Conservation (phyloP, 1,139 yeast species). For the Debaryomyces psychrophilus region DNA sequence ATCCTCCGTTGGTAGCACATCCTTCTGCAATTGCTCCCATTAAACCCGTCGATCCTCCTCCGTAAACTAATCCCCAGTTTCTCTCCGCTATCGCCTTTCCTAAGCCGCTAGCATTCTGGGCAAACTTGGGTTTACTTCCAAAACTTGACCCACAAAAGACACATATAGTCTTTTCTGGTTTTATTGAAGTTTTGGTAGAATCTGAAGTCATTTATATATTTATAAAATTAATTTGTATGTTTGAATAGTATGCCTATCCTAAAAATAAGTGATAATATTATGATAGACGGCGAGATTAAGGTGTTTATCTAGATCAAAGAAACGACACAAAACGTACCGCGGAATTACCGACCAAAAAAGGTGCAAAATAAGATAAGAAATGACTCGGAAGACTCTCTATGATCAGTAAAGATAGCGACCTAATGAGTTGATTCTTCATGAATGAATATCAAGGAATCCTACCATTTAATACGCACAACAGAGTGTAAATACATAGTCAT, state of each 20-base stretch:
- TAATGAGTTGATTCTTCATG: background rate
- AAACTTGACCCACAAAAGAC: slow-evolving; percentile 87
- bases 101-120: slow-evolving; percentile 57
- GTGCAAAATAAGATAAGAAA: slow-evolving; percentile 7
- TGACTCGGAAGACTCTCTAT: background rate
- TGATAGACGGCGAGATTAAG: background rate
- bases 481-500: no score
- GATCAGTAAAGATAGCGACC: background rate
- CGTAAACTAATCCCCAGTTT: slow-evolving; percentile 81
- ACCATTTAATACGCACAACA: no score
- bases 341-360: slow-evolving; percentile 1
- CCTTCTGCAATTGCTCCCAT: slow-evolving; percentile 88
- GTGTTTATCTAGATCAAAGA: background rate
- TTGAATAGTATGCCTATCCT: background rate
- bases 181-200: slow-evolving; percentile 23
- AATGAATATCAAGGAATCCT: no score
- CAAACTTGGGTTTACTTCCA: slow-evolving; percentile 58
- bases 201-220: slow-evolving; percentile 12
- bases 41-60: slow-evolving; percentile 87
- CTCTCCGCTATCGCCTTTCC: slow-evolving; percentile 61
- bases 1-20: slow-evolving; percentile 65
- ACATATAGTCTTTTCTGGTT: slow-evolving; percentile 58
- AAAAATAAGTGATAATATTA: background rate
- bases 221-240: background rate
- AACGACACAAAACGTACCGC: slow-evolving; percentile 4